A percentile compares a stretch with the other conserved stretches of the same genome.
phyloP scores from a whole-genome alignment of 148 eudicot genomes.

The Oxyria digyna region DNA sequence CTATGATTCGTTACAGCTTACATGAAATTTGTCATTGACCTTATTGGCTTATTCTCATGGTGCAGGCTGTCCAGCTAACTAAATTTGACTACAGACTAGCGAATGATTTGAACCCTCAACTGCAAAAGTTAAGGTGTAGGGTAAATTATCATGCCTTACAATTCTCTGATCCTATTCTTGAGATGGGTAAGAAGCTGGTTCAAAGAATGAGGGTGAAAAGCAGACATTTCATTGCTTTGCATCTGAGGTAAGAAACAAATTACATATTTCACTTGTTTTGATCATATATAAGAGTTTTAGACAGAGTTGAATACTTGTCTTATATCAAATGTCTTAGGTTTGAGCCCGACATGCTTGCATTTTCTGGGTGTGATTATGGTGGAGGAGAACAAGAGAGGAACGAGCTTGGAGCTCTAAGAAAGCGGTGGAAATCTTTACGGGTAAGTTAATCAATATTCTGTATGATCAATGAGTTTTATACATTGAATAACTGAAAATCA shows the following conservation, averaged over 20 bases:
- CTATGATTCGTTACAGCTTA: not conserved
- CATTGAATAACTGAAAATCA: not conserved
- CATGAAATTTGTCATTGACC: not conserved
- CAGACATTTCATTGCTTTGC: constrained; percentile 73
- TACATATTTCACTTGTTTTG: not conserved
- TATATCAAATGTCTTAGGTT: constrained; percentile 34
- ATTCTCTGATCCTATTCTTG: constrained; percentile 72
- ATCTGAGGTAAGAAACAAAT: constrained; percentile 54
- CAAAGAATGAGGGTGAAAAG: constrained; percentile 59
- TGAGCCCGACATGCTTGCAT: constrained; percentile 99
- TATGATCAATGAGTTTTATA: not conserved
- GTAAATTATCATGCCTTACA: constrained; percentile 81
- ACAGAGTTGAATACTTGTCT: not conserved
- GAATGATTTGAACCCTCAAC: constrained; percentile 63
- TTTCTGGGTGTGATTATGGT: constrained; percentile 97
- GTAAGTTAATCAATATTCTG: constrained; percentile 43
- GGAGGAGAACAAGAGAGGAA: constrained; percentile 89
- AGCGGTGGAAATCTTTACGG: constrained; percentile 88
- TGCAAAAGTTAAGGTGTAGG: constrained; percentile 88
- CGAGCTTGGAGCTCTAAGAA: constrained; percentile 84
- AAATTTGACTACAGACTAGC: constrained; percentile 94
- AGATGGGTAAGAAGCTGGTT: constrained; percentile 59
- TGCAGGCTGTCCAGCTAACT: constrained; percentile 86
- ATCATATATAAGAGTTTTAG: not conserved
- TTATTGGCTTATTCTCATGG: not conserved